A percentile compares a stretch with the other conserved stretches of the same genome.
Evolutionary conservation across 805 yeast species (phyloP).

Genomic region (Sugiyamaella smithiae): DNA sequence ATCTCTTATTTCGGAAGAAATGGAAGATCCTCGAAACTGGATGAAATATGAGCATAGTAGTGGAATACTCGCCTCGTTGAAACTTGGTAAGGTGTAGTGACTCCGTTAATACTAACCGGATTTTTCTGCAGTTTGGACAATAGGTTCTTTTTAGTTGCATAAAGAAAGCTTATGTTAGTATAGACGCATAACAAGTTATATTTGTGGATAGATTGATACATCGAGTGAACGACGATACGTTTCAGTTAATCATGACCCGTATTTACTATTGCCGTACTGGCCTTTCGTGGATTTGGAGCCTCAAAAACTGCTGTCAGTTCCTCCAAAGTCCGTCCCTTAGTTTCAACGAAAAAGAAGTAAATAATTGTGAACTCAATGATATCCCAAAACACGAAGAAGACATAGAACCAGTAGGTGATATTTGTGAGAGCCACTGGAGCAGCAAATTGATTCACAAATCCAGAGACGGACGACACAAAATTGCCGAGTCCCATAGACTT

Average conservation of each 20-base stretch:
- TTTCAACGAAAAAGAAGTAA: constrained; percentile 67
- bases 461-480: constrained; percentile 20
- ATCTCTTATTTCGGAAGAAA: neutral
- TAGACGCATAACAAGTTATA: too few species aligned
- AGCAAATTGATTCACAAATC: constrained; percentile 27
- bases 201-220: too few species aligned
- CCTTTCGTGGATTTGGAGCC: constrained; percentile 18
- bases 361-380: constrained; percentile 41
- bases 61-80: too few species aligned
- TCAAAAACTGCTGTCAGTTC: constrained; percentile 62
- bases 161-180: too few species aligned
- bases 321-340: constrained; percentile 74
- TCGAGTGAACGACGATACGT: too few species aligned
- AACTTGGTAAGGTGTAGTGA: too few species aligned
- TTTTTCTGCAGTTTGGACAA: too few species aligned
- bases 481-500: constrained; percentile 29
- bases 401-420: constrained; percentile 34
- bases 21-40: neutral
- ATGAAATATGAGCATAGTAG: neutral
- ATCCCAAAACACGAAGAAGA: constrained; percentile 35
- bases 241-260: too few species aligned
- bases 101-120: too few species aligned
- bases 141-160: too few species aligned
- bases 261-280: too few species aligned
- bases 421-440: constrained; percentile 32